Evolutionary conservation across 345 rosid genomes (phyloP).

Genomic region (Salix caprea): DNA sequence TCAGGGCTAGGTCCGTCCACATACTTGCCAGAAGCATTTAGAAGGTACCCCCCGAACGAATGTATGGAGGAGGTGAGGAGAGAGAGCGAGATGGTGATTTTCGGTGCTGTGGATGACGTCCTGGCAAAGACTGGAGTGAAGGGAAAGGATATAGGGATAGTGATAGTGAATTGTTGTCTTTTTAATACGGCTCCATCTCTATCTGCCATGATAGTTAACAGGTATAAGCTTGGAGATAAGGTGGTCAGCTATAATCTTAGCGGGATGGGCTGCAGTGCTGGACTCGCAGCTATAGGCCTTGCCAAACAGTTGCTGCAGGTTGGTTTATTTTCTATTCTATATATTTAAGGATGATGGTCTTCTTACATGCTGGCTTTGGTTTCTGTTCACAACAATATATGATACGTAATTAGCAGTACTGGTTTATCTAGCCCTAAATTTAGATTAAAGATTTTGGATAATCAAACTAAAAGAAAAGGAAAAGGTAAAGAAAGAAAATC

Average conservation of each 20-base stretch:
- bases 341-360: neutral
- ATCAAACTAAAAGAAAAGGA: neutral
- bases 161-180: conserved; percentile 37
- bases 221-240: conserved; percentile 36
- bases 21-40: conserved; percentile 24
- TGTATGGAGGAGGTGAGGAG: conserved; percentile 30
- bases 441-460: neutral
- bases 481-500: neutral
- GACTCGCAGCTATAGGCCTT: conserved; percentile 51
- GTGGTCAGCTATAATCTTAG: conserved; percentile 34
- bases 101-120: conserved; percentile 32
- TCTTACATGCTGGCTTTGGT: neutral
- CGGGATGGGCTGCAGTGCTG: conserved; percentile 46
- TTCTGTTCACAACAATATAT: neutral
- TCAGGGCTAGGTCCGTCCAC: conserved; percentile 35
- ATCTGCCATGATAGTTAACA: conserved; percentile 37
- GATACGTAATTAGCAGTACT: neutral
- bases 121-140: conserved; percentile 30
- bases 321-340: neutral
- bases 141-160: conserved; percentile 39
- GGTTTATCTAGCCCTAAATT: neutral
- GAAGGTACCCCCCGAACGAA: conserved; percentile 5
- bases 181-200: conserved; percentile 40
- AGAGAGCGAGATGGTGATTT: conserved; percentile 36
- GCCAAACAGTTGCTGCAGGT: conserved; percentile 56